Percentiles rank a stretch among this genome's conserved stretches.
These are phyloP conservation scores for Poa annua DNA, from an alignment of 176 grass and related monocot genomes.

Conservation along the genomic window DNA sequence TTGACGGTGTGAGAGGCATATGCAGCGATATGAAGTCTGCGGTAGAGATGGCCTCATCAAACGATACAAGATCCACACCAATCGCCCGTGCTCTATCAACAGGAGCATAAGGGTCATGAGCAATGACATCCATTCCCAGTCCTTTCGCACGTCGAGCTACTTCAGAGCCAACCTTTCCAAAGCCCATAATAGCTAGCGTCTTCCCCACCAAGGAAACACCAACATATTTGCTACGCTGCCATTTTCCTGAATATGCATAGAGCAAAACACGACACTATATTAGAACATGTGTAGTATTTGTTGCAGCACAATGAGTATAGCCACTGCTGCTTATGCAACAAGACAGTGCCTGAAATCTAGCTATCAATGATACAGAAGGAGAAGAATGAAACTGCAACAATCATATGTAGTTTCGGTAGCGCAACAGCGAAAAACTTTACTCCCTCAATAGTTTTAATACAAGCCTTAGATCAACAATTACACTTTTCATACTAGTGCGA, in stretches of 20 bases:
- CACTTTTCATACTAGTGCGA: too few species aligned
- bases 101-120: conserved; percentile 88
- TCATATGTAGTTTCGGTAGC: too few species aligned
- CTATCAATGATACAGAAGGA: neutral
- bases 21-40: conserved; percentile 96
- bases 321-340: neutral
- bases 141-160: conserved; percentile 84
- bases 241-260: conserved; percentile 65
- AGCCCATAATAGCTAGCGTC: conserved; percentile 85
- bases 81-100: conserved; percentile 79
- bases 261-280: neutral
- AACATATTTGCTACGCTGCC: conserved; percentile 77
- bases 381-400: too few species aligned
- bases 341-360: neutral
- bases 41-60: conserved; percentile 76
- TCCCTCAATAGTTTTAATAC: too few species aligned
- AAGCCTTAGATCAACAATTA: too few species aligned
- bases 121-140: conserved; percentile 76
- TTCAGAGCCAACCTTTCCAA: conserved; percentile 93
- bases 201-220: conserved; percentile 90
- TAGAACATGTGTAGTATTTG: conserved; percentile 1
- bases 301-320: neutral
- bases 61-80: conserved; percentile 80
- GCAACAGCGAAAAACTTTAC: too few species aligned
- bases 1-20: conserved; percentile 84